These are phyloP conservation scores for Colletotrichum sansevieriae DNA, from an alignment of 2,329 filamentous ascomycete species.

Conservation along the genomic window DNA sequence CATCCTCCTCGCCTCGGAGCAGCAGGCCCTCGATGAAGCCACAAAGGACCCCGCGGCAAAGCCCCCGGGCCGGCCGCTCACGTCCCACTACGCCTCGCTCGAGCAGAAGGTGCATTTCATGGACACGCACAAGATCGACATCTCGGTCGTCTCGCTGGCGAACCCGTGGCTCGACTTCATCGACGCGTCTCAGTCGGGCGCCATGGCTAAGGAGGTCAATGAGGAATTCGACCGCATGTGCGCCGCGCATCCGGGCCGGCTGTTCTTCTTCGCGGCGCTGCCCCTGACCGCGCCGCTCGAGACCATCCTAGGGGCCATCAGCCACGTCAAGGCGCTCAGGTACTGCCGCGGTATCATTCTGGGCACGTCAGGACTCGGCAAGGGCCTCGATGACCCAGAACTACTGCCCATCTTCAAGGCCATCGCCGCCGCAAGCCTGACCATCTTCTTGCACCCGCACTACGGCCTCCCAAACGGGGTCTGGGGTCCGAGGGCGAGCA, in stretches of 20 bases:
- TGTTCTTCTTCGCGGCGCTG: constrained; percentile 87
- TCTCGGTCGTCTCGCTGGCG: constrained; percentile 88
- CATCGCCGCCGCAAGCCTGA: constrained; percentile 72
- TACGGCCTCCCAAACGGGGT: constrained; percentile 87
- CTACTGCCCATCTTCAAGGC: constrained; percentile 80
- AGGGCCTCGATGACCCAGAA: constrained; percentile 81
- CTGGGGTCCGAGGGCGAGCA: constrained; percentile 77
- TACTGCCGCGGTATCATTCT: constrained; percentile 89
- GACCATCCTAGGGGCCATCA: constrained; percentile 74
- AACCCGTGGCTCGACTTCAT: constrained; percentile 97
- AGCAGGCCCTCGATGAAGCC: constrained; percentile 61
- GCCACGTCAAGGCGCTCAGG: constrained; percentile 69
- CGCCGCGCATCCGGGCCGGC: constrained; percentile 70
- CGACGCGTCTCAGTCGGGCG: constrained; percentile 68
- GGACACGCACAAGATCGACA: constrained; percentile 84
- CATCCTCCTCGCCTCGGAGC: constrained; percentile 71
- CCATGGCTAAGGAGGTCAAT: constrained; percentile 78
- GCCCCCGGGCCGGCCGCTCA: constrained; percentile 84
- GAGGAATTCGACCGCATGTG: constrained; percentile 83
- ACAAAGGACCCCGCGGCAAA: constrained; percentile 66
- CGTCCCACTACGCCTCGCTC: constrained; percentile 85
- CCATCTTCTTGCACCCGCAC: constrained; percentile 91
- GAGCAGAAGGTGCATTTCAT: constrained; percentile 87
- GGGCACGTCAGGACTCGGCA: constrained; percentile 84
- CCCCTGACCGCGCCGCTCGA: constrained; percentile 78